Percentiles rank a stretch among this genome's conserved stretches.
These are phyloP conservation scores for Linderina pennispora DNA, from an alignment of 192 early-diverging fungal genomes.

Conservation along the genomic window DNA sequence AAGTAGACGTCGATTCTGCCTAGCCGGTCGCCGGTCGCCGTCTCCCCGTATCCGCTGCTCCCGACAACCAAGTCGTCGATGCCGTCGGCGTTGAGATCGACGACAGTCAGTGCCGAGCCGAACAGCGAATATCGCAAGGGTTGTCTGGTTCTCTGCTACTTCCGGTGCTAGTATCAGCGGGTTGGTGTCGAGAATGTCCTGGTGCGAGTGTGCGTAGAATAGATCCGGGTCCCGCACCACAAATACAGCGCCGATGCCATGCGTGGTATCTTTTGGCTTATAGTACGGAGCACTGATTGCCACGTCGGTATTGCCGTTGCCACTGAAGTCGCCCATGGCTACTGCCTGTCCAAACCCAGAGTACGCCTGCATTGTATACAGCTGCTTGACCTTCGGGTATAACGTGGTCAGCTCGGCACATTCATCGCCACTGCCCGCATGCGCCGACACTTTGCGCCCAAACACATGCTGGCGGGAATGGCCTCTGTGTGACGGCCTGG, in stretches of 20 bases:
- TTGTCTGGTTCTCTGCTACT: too few species aligned
- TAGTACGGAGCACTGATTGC: conserved; percentile 63
- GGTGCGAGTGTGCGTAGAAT: conserved; percentile 14
- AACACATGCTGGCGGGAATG: neutral
- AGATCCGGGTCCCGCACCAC: conserved; percentile 10
- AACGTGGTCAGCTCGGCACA: conserved; percentile 33
- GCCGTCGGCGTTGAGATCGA: conserved; percentile 82
- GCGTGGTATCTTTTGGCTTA: neutral
- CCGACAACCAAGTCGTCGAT: conserved; percentile 80
- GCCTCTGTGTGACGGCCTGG: too few species aligned
- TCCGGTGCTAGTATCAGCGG: conserved; percentile 17
- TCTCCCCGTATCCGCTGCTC: conserved; percentile 48
- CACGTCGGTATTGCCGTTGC: conserved; percentile 51
- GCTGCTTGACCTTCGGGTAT: conserved; percentile 38
- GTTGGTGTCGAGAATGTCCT: conserved; percentile 45
- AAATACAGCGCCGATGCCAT: conserved; percentile 55
- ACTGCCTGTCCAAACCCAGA: conserved; percentile 60
- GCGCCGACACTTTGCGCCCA: too few species aligned
- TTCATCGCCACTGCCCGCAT: neutral
- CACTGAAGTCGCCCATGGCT: conserved; percentile 65
- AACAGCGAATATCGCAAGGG: conserved; percentile 47
- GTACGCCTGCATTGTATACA: conserved; percentile 47
- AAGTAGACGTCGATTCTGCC: conserved; percentile 66
- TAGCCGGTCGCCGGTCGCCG: conserved; percentile 17
- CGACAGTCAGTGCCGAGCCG: conserved; percentile 67